Base-by-base conservation (phyloP, 257 asterid genomes). In the Fraxinus pennsylvanica region DNA sequence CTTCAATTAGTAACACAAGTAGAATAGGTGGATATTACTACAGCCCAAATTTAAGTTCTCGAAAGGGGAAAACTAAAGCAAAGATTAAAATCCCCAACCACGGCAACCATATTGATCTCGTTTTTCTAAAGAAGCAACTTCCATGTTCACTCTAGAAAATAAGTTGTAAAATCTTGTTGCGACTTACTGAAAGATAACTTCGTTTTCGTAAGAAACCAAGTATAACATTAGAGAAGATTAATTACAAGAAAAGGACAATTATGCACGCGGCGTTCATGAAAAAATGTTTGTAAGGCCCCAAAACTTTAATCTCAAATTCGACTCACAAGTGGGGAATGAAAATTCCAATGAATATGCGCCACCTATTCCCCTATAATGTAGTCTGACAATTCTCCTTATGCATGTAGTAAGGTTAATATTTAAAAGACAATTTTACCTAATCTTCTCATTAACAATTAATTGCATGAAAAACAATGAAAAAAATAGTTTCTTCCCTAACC, bases 201-300 rank as follows among this genome's bases (percentile, higher is more conserved):
- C 14, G 6, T 47, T 14, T 15, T 4, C n/a, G 3, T 47, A 14
- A 14, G 59, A 14, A 47, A 47, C n/a, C 1, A 4, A 47, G 6
- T 14, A 14, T 3, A 47, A 13, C 59, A 15, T 2, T 47, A 3
- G 17, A 14, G 59, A 47, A 47, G 59, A 70, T 15, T 38, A 63
- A 75, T 25, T 9, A 33, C 35, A 75, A 33, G 15, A 50, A 72
- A 71, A 78, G 52, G 63, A 71, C 41, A 71, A 63, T 77, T 68
- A 50, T 29, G 41, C 57, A 47, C 13, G 57, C 13, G 19, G 57
- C 19, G 6, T 13, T 12, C 17, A 47, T 13, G 57, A 25, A 14
- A 47, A 47, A 47, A 12, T 12, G 19, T 47, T 3, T 13, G n/a
- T 0, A 47, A 47, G n/a, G 0, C 59, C 59, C 4, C 57, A 13